Evolutionary conservation across 352 stramenopile genomes (phyloP).

Genomic region (Phytophthora pluvialis): DNA sequence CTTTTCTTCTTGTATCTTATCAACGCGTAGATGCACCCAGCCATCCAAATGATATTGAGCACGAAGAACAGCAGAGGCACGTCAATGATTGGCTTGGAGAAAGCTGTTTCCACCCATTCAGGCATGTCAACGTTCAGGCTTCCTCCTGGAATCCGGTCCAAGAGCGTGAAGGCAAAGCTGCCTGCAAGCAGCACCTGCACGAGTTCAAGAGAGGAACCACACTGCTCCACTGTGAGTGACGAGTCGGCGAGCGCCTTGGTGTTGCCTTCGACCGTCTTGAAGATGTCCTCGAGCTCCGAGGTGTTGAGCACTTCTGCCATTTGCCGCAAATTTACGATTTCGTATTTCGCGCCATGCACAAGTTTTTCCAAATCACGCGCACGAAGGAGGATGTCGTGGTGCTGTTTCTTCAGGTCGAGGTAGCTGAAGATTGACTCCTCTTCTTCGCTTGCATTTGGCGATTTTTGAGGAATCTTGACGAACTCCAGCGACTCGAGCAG

Average conservation of each 20-base stretch:
- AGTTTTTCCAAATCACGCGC: constrained; percentile 94
- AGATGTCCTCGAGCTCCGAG: constrained; percentile 90
- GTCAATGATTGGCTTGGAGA: constrained; percentile 58
- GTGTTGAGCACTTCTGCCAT: constrained; percentile 89
- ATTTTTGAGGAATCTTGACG: constrained; percentile 64
- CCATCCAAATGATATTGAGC: constrained; percentile 91
- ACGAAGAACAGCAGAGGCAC: constrained; percentile 82
- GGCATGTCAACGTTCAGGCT: constrained; percentile 89
- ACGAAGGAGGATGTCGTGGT: constrained; percentile 89
- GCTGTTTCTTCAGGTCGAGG: constrained; percentile 89
- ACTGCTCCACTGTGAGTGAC: constrained; percentile 69
- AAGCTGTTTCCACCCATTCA: constrained; percentile 62
- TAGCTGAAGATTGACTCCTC: constrained; percentile 91
- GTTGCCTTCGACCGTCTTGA: constrained; percentile 90
- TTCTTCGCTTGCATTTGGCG: constrained; percentile 45
- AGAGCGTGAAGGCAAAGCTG: constrained; percentile 91
- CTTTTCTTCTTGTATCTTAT: constrained; percentile 63
- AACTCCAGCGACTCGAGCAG: constrained; percentile 94
- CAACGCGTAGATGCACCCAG: constrained; percentile 59
- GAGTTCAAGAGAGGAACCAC: constrained; percentile 81
- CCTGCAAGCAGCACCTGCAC: constrained; percentile 91
- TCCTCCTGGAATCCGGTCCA: constrained; percentile 93
- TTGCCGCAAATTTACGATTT: constrained; percentile 87
- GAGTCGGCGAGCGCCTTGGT: constrained; percentile 87
- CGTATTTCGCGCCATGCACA: constrained; percentile 86